Evolutionary conservation across 169 alveolate genomes (phyloP).

Genomic region (Theileria orientalis): DNA sequence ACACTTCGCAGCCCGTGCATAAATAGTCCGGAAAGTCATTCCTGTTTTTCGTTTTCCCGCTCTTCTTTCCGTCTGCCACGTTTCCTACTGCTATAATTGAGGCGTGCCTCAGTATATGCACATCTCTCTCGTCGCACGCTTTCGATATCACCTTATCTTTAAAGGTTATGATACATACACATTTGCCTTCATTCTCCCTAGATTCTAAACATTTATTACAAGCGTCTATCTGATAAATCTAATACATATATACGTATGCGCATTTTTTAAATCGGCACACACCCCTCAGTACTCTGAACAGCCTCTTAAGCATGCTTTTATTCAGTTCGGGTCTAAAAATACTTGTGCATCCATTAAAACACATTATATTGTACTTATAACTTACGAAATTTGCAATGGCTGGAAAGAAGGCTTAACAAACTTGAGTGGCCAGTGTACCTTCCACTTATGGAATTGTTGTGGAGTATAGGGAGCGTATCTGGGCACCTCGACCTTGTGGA

Average conservation of each 20-base stretch:
- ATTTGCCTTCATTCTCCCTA: constrained; percentile 10
- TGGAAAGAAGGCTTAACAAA: constrained; percentile 73
- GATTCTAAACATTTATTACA: constrained; percentile 28
- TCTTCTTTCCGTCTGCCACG: constrained; percentile 51
- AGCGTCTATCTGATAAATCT: too few relatives aligned
- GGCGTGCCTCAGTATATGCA: constrained; percentile 75
- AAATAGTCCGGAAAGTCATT: constrained; percentile 69
- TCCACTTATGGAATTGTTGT: constrained; percentile 72
- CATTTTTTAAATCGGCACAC: not conserved
- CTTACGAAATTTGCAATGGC: constrained; percentile 65
- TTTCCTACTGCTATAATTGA: constrained; percentile 74
- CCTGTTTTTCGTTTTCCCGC: constrained; percentile 26
- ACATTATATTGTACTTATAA: constrained; percentile 8
- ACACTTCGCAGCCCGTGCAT: constrained; percentile 82
- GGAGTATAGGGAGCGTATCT: constrained; percentile 72
- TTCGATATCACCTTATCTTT: constrained; percentile 71
- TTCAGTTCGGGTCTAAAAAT: constrained; percentile 3
- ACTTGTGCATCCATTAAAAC: not conserved
- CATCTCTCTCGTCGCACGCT: constrained; percentile 73
- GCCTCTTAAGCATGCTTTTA: not conserved
- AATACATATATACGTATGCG: too few relatives aligned
- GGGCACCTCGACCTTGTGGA: constrained; percentile 65
- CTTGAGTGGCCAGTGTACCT: constrained; percentile 78
- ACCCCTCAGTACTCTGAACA: constrained; percentile 16
- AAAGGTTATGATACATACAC: constrained; percentile 77